Evolutionary conservation across 352 stramenopile genomes (phyloP).

Genomic region (Pythium oligandrum): DNA sequence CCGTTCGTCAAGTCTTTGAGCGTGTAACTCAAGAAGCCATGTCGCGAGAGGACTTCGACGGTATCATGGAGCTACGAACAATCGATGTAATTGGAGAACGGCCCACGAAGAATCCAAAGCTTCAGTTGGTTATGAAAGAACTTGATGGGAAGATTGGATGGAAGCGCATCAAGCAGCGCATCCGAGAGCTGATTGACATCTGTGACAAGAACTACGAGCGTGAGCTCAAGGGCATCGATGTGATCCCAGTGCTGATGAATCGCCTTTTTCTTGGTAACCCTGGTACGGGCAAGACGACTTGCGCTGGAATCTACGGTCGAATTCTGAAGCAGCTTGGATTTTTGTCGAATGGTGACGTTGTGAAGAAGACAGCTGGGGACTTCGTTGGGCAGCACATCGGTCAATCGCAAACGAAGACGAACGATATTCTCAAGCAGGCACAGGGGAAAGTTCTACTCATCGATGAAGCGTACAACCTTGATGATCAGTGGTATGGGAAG

Average conservation of each 20-base stretch:
- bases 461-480: constrained; percentile 92
- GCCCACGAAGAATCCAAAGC: constrained; percentile 70
- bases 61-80: constrained; percentile 40
- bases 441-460: constrained; percentile 92
- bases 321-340: constrained; percentile 88
- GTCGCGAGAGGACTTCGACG: constrained; percentile 61
- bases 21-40: constrained; percentile 54
- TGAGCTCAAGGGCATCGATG: constrained; percentile 61
- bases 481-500: constrained; percentile 62
- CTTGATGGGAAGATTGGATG: constrained; percentile 77
- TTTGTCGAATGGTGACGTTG: constrained; percentile 85
- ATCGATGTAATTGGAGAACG: constrained; percentile 78
- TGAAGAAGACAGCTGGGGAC: constrained; percentile 85
- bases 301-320: constrained; percentile 79
- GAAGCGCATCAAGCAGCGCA: constrained; percentile 69
- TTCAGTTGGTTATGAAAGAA: constrained; percentile 43
- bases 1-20: constrained; percentile 75
- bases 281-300: constrained; percentile 92
- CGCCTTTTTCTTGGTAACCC: constrained; percentile 89
- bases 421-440: constrained; percentile 69
- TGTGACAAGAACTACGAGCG: constrained; percentile 83
- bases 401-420: constrained; percentile 86
- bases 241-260: constrained; percentile 73
- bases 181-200: constrained; percentile 66
- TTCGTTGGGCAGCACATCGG: constrained; percentile 81